Evolutionary conservation across 2,329 filamentous ascomycete species (phyloP).

Genomic region (Neofusicoccum parvum): DNA sequence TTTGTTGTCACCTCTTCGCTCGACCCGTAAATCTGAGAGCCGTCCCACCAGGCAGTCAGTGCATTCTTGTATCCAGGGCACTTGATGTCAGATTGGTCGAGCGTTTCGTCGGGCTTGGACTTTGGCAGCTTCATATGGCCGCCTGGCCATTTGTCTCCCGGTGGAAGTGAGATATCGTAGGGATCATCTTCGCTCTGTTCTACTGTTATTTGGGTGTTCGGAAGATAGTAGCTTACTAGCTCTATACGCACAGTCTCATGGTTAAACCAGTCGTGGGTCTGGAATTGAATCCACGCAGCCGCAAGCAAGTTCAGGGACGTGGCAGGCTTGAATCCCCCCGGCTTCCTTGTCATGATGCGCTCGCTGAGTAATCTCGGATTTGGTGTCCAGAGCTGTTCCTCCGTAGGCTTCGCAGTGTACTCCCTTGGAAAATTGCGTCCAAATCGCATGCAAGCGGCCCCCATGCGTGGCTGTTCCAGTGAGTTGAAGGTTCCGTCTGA

Average conservation of each 20-base stretch:
- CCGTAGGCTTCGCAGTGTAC: constrained; percentile 40
- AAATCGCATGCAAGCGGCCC: constrained; percentile 49
- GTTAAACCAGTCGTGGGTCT: constrained; percentile 49
- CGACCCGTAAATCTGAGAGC: constrained; percentile 51
- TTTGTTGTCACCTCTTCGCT: constrained; percentile 39
- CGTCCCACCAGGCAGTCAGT: constrained; percentile 52
- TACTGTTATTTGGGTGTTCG: background rate
- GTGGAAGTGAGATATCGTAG: constrained; percentile 38
- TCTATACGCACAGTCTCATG: constrained; percentile 29
- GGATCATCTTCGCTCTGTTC: constrained; percentile 31
- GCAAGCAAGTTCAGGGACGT: constrained; percentile 50
- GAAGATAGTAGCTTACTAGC: background rate
- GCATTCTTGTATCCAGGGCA: constrained; percentile 47
- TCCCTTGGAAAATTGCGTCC: constrained; percentile 48
- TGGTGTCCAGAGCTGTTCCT: constrained; percentile 47
- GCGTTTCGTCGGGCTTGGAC: constrained; percentile 38
- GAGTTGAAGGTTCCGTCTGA: constrained; percentile 51
- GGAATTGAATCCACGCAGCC: constrained; percentile 55
- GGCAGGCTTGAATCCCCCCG: constrained; percentile 44
- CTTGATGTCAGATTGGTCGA: constrained; percentile 40
- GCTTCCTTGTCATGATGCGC: constrained; percentile 45
- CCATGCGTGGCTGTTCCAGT: constrained; percentile 46
- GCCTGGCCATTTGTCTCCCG: constrained; percentile 39
- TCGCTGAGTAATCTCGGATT: constrained; percentile 49
- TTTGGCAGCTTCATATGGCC: constrained; percentile 41